phyloP scores from a whole-genome alignment of 2,329 filamentous ascomycete genomes.

The Cryphonectria japonica region DNA sequence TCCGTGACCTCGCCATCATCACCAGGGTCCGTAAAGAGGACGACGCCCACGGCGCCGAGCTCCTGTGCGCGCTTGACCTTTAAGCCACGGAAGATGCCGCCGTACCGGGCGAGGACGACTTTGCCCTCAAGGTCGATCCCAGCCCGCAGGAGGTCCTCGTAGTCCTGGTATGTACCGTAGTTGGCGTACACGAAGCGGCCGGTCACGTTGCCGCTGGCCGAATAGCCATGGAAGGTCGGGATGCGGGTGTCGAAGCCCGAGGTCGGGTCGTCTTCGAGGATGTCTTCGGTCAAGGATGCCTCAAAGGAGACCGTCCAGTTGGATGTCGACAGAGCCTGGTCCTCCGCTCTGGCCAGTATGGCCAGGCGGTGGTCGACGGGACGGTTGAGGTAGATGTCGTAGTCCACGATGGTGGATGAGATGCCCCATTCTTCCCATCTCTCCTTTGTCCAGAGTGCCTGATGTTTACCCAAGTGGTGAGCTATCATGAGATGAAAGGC shows the following conservation, averaged over 20 bases:
- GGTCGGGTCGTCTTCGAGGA: slow-evolving; percentile 81
- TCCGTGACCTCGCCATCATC: slow-evolving; percentile 77
- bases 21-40: slow-evolving; percentile 76
- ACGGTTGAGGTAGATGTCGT: slow-evolving; percentile 80
- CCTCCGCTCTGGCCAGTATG: slow-evolving; percentile 57
- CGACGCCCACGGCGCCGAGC: slow-evolving; percentile 71
- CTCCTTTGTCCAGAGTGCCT: slow-evolving; percentile 75
- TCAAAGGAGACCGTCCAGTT: slow-evolving; percentile 71
- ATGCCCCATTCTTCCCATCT: slow-evolving; percentile 75
- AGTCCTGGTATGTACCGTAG: slow-evolving; percentile 75
- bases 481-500: neutral
- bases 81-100: slow-evolving; percentile 75
- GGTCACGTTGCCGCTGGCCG: slow-evolving; percentile 75
- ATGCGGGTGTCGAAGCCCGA: slow-evolving; percentile 72
- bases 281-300: slow-evolving; percentile 81
- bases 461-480: slow-evolving; percentile 34
- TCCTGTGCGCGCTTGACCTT: slow-evolving; percentile 85
- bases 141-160: slow-evolving; percentile 68
- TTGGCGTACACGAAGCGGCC: slow-evolving; percentile 78
- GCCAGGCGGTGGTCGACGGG: slow-evolving; percentile 72
- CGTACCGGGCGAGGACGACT: slow-evolving; percentile 79
- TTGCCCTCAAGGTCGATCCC: slow-evolving; percentile 75
- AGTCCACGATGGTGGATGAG: slow-evolving; percentile 65
- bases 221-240: slow-evolving; percentile 84
- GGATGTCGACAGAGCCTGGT: slow-evolving; percentile 32